Evolutionary conservation across 1,284 basidiomycete species (phyloP).

Genomic region (Ganoderma sp.): DNA sequence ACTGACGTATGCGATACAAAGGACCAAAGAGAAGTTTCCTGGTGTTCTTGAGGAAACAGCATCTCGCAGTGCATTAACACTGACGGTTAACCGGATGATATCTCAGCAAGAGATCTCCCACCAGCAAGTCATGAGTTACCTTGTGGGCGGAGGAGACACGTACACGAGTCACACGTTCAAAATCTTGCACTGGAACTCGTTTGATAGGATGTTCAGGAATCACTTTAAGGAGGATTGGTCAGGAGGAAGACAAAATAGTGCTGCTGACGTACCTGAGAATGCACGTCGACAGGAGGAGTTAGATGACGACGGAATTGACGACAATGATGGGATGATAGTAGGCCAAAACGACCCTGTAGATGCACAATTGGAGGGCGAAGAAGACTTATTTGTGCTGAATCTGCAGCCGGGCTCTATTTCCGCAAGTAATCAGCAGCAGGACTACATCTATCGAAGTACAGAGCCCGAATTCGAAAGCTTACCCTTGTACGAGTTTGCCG

Average conservation of each 20-base stretch:
- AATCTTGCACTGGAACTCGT: not conserved
- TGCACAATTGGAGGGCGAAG: too few relatives aligned
- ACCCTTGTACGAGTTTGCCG: not conserved
- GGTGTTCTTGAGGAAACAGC: not conserved
- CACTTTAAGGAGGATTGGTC: not conserved
- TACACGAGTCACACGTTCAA: not conserved
- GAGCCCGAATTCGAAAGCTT: not conserved
- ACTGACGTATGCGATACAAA: not conserved
- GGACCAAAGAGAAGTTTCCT: not conserved
- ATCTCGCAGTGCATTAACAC: not conserved
- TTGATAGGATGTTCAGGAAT: not conserved
- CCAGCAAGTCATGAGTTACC: not conserved
- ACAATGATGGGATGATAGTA: too few relatives aligned
- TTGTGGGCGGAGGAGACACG: not conserved
- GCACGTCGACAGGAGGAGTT: too few relatives aligned
- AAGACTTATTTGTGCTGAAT: not conserved
- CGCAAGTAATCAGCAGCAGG: not conserved
- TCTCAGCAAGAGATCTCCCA: not conserved
- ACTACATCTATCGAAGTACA: not conserved
- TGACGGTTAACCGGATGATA: not conserved
- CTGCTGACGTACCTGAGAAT: not conserved
- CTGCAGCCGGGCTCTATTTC: not conserved
- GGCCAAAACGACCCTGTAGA: too few relatives aligned
- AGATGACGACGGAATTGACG: too few relatives aligned
- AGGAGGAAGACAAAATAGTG: not conserved